A percentile compares a stretch with the other conserved stretches of the same genome.
These are phyloP conservation scores for Boletus pseudopeckii DNA, from an alignment of 768 basidiomycete species.

Conservation along the genomic window DNA sequence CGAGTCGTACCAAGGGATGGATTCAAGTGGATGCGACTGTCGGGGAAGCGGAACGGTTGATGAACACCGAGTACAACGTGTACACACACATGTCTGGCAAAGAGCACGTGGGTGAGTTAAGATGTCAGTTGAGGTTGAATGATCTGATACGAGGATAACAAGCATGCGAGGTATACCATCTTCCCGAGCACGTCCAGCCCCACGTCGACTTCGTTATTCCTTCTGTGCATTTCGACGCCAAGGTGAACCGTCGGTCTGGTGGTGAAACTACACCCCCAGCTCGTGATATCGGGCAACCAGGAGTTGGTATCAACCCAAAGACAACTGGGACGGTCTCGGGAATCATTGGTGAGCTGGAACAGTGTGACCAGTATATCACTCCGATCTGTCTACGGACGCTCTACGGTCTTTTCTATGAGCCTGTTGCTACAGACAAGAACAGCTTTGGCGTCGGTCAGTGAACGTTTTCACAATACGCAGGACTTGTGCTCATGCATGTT, in stretches of 20 bases:
- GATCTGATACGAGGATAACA: neutral
- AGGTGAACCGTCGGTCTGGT: neutral
- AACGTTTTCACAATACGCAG: neutral
- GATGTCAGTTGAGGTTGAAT: neutral
- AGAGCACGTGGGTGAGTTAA: conserved; percentile 8
- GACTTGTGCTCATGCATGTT: neutral
- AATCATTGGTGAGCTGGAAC: conserved; percentile 10
- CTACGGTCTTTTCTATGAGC: conserved; percentile 26
- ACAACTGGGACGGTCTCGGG: conserved; percentile 9
- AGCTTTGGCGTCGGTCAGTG: conserved; percentile 34
- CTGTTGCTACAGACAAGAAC: conserved; percentile 25
- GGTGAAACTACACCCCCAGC: neutral
- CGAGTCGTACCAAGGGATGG: conserved; percentile 22
- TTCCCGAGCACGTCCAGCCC: neutral
- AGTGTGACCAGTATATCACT: conserved; percentile 30
- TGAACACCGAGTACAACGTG: conserved; percentile 34
- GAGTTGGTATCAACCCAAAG: conserved; percentile 9
- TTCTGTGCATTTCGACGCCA: neutral
- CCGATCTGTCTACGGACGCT: conserved; percentile 29
- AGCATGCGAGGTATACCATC: neutral
- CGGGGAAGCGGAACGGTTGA: conserved; percentile 31
- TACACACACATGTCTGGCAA: conserved; percentile 26
- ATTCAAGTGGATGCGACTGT: conserved; percentile 27
- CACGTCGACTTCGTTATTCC: neutral
- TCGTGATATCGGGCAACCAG: neutral